These are phyloP conservation scores for Pleurotus ostreatus DNA, from an alignment of 768 basidiomycete species.

Conservation along the genomic window DNA sequence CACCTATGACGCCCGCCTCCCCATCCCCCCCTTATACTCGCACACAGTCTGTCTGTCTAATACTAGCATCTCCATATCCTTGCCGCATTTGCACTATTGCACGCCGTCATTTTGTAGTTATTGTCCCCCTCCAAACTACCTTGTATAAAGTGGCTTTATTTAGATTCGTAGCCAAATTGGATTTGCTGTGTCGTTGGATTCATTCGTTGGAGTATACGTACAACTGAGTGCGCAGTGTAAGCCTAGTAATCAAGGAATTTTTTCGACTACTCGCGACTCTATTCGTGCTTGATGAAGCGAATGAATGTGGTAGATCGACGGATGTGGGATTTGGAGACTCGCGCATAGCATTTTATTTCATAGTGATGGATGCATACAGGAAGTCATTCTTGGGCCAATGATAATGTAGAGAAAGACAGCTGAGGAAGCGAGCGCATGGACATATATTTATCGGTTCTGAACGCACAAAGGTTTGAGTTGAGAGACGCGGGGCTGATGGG, in stretches of 20 bases:
- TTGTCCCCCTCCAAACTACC: conserved; percentile 34
- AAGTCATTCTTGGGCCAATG: neutral
- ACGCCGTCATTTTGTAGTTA: conserved; percentile 69
- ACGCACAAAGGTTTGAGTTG: neutral
- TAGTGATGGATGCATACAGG: conserved; percentile 1
- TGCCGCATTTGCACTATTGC: conserved; percentile 53
- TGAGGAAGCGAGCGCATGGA: neutral
- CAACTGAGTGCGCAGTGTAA: no score
- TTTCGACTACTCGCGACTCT: no score
- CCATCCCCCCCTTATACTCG: conserved; percentile 40
- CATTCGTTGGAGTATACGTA: neutral
- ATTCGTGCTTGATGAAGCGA: no score
- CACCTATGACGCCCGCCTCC: conserved; percentile 20
- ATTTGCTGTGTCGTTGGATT: conserved; percentile 2
- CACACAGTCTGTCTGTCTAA: conserved; percentile 56
- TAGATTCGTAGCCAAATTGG: conserved; percentile 4
- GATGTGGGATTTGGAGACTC: neutral
- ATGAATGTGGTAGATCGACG: no score
- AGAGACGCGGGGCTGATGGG: neutral
- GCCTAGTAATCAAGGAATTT: no score
- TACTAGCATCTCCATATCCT: conserved; percentile 39
- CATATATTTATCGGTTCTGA: conserved; percentile 10
- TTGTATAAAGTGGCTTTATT: conserved; percentile 48
- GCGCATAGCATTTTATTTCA: conserved; percentile 5
- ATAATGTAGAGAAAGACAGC: neutral